phyloP scores from a whole-genome alignment of 805 yeast species.

The Hanseniaspora mollemarum region DNA sequence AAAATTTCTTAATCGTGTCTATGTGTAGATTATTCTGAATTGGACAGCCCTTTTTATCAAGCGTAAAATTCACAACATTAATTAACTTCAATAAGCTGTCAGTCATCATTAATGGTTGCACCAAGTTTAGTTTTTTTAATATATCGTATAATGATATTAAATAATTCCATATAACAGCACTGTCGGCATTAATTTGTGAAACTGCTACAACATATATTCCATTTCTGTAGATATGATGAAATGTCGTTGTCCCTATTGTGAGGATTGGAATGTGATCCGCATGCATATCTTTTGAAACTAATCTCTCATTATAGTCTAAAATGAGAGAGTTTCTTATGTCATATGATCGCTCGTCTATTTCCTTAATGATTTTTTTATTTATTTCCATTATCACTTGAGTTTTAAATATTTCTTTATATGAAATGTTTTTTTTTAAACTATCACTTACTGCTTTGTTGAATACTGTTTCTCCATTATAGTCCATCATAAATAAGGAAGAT shows the following conservation, averaged over 20 bases:
- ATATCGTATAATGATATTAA: slow-evolving; percentile 50
- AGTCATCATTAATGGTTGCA: slow-evolving; percentile 40
- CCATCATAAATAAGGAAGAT: slow-evolving; percentile 7
- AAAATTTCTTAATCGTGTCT: not conserved
- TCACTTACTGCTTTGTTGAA: slow-evolving; percentile 7
- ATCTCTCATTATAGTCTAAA: not conserved
- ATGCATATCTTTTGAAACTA: not conserved
- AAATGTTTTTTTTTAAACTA: slow-evolving; percentile 5
- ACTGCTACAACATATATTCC: slow-evolving; percentile 75
- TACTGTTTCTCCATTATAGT: slow-evolving; percentile 3
- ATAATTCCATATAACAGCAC: slow-evolving; percentile 68
- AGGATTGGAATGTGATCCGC: slow-evolving; percentile 39
- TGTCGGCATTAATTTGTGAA: slow-evolving; percentile 81
- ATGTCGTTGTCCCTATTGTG: slow-evolving; percentile 87
- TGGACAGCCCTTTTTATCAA: slow-evolving; percentile 30
- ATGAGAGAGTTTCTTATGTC: not conserved
- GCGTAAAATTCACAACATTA: slow-evolving; percentile 63
- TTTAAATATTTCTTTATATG: slow-evolving; percentile 9
- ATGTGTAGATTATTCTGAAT: slow-evolving; percentile 21
- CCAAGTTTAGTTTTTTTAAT: slow-evolving; percentile 33
- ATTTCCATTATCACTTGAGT: slow-evolving; percentile 10
- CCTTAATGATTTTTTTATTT: slow-evolving; percentile 6
- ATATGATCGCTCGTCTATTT: not conserved
- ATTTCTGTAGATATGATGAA: slow-evolving; percentile 56
- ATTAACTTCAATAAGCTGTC: slow-evolving; percentile 59